Evolutionary conservation across 2,329 filamentous ascomycete species (phyloP).

Genomic region (Cercospora sp.): DNA sequence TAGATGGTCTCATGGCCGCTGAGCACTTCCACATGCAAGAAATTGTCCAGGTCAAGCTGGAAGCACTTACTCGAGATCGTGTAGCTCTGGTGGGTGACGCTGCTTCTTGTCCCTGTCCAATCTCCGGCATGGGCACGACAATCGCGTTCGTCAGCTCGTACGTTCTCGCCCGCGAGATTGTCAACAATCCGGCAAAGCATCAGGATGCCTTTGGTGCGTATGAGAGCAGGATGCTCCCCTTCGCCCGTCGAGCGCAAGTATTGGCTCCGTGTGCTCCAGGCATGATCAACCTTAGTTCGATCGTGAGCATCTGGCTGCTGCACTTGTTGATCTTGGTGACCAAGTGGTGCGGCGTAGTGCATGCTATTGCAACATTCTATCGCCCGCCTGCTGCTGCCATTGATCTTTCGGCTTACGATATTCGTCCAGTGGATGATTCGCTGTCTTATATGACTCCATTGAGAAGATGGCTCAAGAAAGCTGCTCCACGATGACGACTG

Average conservation of each 20-base stretch:
- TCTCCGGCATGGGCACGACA: constrained; percentile 39
- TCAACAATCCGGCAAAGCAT: constrained; percentile 21
- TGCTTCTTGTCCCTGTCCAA: constrained; percentile 34
- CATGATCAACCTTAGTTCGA: constrained; percentile 34
- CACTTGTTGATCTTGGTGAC: constrained; percentile 20
- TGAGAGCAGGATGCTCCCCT: constrained; percentile 32
- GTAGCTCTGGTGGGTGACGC: constrained; percentile 37
- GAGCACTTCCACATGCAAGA: constrained; percentile 34
- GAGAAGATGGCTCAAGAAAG: neutral
- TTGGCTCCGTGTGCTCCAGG: constrained; percentile 35
- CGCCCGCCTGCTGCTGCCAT: constrained; percentile 20
- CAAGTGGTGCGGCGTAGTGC: constrained; percentile 17
- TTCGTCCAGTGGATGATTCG: neutral
- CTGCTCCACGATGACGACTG: neutral
- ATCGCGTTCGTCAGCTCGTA: constrained; percentile 37
- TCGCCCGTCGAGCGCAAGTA: constrained; percentile 34
- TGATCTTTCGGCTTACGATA: constrained; percentile 17
- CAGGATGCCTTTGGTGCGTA: constrained; percentile 32
- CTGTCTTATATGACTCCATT: neutral
- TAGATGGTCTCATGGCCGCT: constrained; percentile 41
- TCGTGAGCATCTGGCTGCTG: constrained; percentile 28
- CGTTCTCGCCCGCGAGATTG: constrained; percentile 36
- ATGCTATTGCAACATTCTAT: constrained; percentile 16
- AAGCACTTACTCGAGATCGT: constrained; percentile 32
- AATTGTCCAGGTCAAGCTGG: constrained; percentile 34